phyloP scores from a whole-genome alignment of 169 alveolate species.

The Plasmodium blacklocki region DNA sequence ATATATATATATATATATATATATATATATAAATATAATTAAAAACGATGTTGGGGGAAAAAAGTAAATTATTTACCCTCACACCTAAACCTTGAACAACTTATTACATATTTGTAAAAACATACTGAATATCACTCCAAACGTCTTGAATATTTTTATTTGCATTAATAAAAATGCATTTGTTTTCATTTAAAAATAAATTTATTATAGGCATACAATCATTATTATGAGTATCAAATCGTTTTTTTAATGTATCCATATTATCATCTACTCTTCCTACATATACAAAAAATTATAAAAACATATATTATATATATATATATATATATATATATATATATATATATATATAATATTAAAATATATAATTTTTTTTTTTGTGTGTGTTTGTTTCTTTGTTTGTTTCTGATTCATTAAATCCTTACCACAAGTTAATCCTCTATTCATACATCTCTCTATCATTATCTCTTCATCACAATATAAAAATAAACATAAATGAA shows the following conservation, averaged over 20 bases:
- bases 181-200: constrained; percentile 85
- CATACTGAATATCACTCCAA: constrained; percentile 82
- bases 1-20: too few species aligned
- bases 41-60: too few species aligned
- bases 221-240: constrained; percentile 93
- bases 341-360: not conserved
- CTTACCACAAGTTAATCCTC: constrained; percentile 79
- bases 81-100: too few species aligned
- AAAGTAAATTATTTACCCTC: too few species aligned
- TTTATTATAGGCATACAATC: constrained; percentile 94
- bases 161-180: constrained; percentile 87
- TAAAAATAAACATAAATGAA: constrained; percentile 78
- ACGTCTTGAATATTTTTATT: constrained; percentile 85
- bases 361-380: too few species aligned
- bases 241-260: constrained; percentile 91
- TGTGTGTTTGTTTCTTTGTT: too few species aligned
- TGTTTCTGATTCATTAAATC: not conserved
- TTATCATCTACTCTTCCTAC: constrained; percentile 97
- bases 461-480: constrained; percentile 80
- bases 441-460: constrained; percentile 77
- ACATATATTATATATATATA: not conserved
- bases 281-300: not conserved
- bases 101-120: constrained; percentile 58
- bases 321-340: constrained; percentile 1
- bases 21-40: too few species aligned